Base-by-base conservation (phyloP, 176 grass and related monocot genomes). In the Cenchrus purpureus region DNA sequence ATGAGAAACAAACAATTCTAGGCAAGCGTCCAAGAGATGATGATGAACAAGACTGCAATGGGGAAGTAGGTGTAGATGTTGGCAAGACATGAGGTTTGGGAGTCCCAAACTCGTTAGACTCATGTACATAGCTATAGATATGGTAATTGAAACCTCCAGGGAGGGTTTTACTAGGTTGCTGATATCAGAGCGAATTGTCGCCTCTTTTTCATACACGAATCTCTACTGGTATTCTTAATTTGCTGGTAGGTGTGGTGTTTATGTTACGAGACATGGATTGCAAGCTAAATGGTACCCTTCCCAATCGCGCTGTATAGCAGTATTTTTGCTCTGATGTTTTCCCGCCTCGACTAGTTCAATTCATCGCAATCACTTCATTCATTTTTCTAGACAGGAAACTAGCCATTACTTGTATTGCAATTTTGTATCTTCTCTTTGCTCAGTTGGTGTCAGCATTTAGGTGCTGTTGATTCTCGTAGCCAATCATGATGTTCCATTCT, bases 91-190 rank as follows among this genome's bases (percentile, higher is more conserved):
- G 78, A 85, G 68, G 81, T 77, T 84, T 84, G 85, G 85, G 52
- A 14, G n/a, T 14, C 22, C 78, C 85, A 55, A 75, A 64, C 44
- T 87, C 70, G 7, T 45, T 80, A 83, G 75, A 74, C 20, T 74
- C 31, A 12, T 87, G 84, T 91, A 84, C 62, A 91, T 91, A 91
- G 81, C 54, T 87, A 91, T 87, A 87, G 85, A 80, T 80, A 91
- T 79, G 80, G 62, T 80, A 69, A 69, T 57, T 28, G 9, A n/a
- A 74, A 74, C 79, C 80, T 58, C 89, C 53, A 63, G 11, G 31
- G 68, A n/a, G 61, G 75, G 43, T 64, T 79, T 79, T 46, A 79
- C 74, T 87, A 80, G 80, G 85, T 74, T 79, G 66, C 66, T 72
- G 49, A 79, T 83, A 86, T 77, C 14, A 78, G 79, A 10, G 80